Conservation (phyloP, 441 rosid species). For the Omphalea diandra region DNA sequence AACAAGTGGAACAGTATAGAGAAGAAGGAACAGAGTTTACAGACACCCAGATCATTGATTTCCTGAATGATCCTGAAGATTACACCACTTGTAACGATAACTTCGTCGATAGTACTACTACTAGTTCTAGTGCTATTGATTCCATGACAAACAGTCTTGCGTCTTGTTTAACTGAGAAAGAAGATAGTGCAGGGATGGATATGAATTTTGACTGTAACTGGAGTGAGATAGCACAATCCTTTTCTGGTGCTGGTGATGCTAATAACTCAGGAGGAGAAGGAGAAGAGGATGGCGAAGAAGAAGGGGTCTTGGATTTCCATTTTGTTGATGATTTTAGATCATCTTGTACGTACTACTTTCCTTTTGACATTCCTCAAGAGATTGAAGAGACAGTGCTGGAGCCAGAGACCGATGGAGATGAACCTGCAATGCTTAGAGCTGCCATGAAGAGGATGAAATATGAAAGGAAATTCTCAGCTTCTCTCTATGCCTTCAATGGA, state of each 20-base stretch:
- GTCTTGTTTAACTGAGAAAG: constrained; percentile 42
- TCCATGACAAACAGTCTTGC: constrained; percentile 29
- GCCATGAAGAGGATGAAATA: constrained; percentile 58
- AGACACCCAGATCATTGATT: constrained; percentile 40
- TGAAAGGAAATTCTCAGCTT: constrained; percentile 65
- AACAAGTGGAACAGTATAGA: constrained; percentile 22
- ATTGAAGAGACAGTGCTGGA: constrained; percentile 42
- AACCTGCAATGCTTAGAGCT: constrained; percentile 44
- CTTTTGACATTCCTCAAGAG: constrained; percentile 59
- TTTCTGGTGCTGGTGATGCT: constrained; percentile 22
- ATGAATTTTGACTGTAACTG: constrained; percentile 24
- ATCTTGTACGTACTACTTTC: constrained; percentile 41
- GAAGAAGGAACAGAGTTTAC: constrained; percentile 25
- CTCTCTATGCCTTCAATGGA: constrained; percentile 64
- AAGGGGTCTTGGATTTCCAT: constrained; percentile 38
- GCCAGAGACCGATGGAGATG: constrained; percentile 35
- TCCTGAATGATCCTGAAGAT: constrained; percentile 45
- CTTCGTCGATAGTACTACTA: too few relatives aligned
- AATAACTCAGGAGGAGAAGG: constrained; percentile 21
- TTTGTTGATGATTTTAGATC: constrained; percentile 45
- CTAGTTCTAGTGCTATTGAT: constrained; percentile 17
- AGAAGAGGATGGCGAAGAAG: constrained; percentile 19
- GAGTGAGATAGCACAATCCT: constrained; percentile 32
- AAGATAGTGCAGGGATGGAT: constrained; percentile 24
- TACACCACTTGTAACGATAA: constrained; percentile 1